Evolutionary conservation across 495 filamentous ascomycete species (phyloP).

Genomic region (Hypoxylon fragiforme): DNA sequence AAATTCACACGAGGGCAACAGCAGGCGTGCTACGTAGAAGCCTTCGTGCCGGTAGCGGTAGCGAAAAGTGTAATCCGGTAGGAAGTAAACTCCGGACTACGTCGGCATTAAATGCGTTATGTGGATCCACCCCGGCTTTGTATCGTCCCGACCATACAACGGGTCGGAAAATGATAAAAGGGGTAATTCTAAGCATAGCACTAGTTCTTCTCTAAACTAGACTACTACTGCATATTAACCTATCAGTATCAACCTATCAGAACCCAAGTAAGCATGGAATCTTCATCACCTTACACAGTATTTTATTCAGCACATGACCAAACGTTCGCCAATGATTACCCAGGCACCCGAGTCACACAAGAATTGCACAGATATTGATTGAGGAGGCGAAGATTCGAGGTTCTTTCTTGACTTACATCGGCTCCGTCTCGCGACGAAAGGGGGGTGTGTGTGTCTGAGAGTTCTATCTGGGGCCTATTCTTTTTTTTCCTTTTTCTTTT

Average conservation of each 20-base stretch:
- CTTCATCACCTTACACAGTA: too few relatives aligned
- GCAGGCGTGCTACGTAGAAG: not conserved
- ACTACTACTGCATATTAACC: too few relatives aligned
- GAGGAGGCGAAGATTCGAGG: slow-evolving; percentile 9
- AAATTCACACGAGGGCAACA: not conserved
- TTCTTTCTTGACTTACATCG: slow-evolving; percentile 18
- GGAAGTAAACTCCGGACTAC: slow-evolving; percentile 11
- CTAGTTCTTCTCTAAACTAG: too few relatives aligned
- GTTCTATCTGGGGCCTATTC: slow-evolving; percentile 15
- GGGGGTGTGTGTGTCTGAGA: slow-evolving; percentile 10
- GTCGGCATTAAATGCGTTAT: slow-evolving; percentile 14
- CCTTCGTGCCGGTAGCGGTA: not conserved
- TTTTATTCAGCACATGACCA: too few relatives aligned
- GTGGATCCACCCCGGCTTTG: slow-evolving; percentile 10
- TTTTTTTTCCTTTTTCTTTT: not conserved
- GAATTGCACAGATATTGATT: not conserved
- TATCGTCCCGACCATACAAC: slow-evolving; percentile 2
- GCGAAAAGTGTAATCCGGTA: not conserved
- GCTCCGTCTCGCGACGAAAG: slow-evolving; percentile 22
- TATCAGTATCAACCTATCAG: too few relatives aligned
- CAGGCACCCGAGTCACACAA: not conserved
- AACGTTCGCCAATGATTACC: too few relatives aligned
- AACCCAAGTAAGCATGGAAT: too few relatives aligned
- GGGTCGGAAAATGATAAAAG: not conserved
- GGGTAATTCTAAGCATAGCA: too few relatives aligned